Percentiles rank a stretch among this genome's conserved stretches.
Conservation (phyloP, 23 red algal genomes). For the Gracilaria gracilis region DNA sequence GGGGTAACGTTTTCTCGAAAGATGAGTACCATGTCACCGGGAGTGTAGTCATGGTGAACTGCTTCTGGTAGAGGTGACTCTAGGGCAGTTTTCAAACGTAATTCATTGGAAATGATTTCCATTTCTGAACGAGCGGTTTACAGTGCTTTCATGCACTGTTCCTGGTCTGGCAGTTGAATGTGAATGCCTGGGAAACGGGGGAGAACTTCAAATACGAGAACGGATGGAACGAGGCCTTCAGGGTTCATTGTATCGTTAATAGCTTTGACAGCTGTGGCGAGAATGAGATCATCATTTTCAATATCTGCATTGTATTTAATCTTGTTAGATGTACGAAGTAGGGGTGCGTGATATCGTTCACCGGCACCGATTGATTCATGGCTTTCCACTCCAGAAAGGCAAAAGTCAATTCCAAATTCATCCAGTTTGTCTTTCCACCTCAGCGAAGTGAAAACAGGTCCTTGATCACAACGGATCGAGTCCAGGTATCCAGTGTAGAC, state of each 20-base stretch:
- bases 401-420: constrained; percentile 14
- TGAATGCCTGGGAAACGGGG: constrained; percentile 4
- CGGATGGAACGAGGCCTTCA: constrained; percentile 36
- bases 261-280: constrained; percentile 10
- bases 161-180: constrained; percentile 3
- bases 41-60: background rate
- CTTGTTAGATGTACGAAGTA: background rate
- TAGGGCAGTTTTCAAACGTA: background rate
- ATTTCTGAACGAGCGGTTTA: constrained; percentile 19
- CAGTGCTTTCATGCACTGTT: constrained; percentile 22
- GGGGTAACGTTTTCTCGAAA: background rate
- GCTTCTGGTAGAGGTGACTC: background rate
- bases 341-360: constrained; percentile 22
- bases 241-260: constrained; percentile 61
- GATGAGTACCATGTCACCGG: background rate
- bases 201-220: background rate
- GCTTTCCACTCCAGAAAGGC: constrained; percentile 24
- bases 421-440: background rate
- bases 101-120: constrained; percentile 20
- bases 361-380: constrained; percentile 45
- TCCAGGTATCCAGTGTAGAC: constrained; percentile 21
- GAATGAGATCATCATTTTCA: background rate
- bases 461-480: constrained; percentile 26
- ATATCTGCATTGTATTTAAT: constrained; percentile 6
- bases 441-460: background rate